phyloP scores from a whole-genome alignment of 169 alveolate genomes.

The Cryptosporidium sp. region DNA sequence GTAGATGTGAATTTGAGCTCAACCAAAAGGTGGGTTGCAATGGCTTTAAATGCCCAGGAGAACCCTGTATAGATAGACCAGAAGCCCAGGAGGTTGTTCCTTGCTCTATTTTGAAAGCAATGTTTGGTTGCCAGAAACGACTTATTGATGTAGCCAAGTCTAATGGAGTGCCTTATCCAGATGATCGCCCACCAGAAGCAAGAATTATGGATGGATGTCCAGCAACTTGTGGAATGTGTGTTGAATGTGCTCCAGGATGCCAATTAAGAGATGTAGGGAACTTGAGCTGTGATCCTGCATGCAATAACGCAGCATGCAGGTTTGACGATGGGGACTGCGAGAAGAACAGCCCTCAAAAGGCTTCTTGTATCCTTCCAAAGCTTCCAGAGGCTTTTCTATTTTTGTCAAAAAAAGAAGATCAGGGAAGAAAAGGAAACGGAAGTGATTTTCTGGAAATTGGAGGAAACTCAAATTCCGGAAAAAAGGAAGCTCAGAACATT shows the following conservation, averaged over 20 bases:
- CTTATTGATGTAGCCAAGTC: constrained; percentile 78
- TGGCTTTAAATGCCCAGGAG: constrained; percentile 77
- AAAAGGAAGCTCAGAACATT: background rate
- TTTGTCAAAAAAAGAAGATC: background rate
- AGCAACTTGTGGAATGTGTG: constrained; percentile 80
- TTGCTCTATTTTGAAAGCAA: constrained; percentile 78
- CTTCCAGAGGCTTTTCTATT: constrained; percentile 21
- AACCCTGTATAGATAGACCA: constrained; percentile 80
- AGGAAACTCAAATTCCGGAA: background rate
- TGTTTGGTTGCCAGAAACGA: constrained; percentile 79
- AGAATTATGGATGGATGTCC: constrained; percentile 82
- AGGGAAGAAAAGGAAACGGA: background rate
- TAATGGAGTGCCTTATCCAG: constrained; percentile 77
- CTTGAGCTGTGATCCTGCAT: constrained; percentile 80
- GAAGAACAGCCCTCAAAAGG: constrained; percentile 68
- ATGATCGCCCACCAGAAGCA: constrained; percentile 80
- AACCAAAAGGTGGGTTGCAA: constrained; percentile 75
- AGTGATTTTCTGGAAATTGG: background rate
- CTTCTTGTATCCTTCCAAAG: constrained; percentile 33
- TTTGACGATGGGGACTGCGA: constrained; percentile 83
- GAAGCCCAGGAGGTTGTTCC: constrained; percentile 79
- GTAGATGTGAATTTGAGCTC: constrained; percentile 52
- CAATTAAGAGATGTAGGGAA: constrained; percentile 82
- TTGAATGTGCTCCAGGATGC: constrained; percentile 83
- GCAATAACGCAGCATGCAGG: constrained; percentile 80